These are phyloP conservation scores for Berberis vulgaris DNA, from an alignment of 164 flowering plant species.

Conservation along the genomic window DNA sequence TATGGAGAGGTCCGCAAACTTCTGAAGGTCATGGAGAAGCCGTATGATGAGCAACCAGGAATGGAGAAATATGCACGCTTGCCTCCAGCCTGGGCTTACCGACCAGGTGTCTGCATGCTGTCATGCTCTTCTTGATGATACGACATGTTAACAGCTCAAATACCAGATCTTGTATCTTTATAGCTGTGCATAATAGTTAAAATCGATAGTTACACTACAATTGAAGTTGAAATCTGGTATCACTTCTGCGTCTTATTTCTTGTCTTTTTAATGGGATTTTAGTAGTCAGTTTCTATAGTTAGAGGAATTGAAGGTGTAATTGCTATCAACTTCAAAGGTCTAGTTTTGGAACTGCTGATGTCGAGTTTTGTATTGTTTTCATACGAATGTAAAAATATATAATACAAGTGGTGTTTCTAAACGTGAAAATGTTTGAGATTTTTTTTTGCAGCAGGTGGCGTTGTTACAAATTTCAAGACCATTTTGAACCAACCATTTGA, in stretches of 20 bases:
- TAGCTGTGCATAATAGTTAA: constrained; percentile 16
- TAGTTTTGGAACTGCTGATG: too few species aligned
- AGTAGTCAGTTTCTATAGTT: too few species aligned
- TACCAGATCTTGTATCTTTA: constrained; percentile 7
- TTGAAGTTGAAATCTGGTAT: background rate
- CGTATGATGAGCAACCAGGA: constrained; percentile 91
- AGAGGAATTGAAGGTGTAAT: too few species aligned
- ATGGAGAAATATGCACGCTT: constrained; percentile 99
- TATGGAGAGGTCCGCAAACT: constrained; percentile 68
- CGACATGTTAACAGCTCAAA: background rate
- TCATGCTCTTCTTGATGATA: constrained; percentile 84
- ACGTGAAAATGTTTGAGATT: too few species aligned
- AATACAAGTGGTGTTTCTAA: too few species aligned
- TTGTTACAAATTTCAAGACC: too few species aligned
- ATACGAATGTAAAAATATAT: too few species aligned
- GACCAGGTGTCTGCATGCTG: constrained; percentile 99
- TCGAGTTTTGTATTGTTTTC: too few species aligned
- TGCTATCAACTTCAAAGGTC: too few species aligned
- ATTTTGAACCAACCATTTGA: too few species aligned
- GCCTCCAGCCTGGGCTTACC: constrained; percentile 99
- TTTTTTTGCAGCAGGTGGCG: too few species aligned
- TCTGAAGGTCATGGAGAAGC: constrained; percentile 76
- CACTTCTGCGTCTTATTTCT: background rate
- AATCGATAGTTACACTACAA: background rate
- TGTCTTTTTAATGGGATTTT: too few species aligned